phyloP scores from a whole-genome alignment of 2,329 filamentous ascomycete genomes.

The Torrubiella hemipterigena region DNA sequence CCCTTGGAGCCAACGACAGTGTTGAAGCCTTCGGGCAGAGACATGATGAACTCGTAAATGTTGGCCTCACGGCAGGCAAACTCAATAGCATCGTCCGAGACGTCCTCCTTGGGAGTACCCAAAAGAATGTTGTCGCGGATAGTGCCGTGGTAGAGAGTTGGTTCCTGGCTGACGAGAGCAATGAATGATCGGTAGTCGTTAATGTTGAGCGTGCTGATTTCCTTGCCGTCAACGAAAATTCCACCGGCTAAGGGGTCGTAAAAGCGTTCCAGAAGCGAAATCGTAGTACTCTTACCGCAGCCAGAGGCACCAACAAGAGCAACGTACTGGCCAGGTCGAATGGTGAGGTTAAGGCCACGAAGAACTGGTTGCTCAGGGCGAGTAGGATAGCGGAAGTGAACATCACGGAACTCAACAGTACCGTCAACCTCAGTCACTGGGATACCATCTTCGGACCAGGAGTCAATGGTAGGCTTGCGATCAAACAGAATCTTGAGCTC shows the following conservation, averaged over 20 bases:
- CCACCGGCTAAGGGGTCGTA: slow-evolving; percentile 78
- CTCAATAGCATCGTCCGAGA: slow-evolving; percentile 61
- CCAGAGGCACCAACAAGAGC: slow-evolving; percentile 90
- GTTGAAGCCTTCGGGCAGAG: slow-evolving; percentile 72
- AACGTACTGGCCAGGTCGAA: slow-evolving; percentile 70
- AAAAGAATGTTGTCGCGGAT: slow-evolving; percentile 85
- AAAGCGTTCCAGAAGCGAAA: slow-evolving; percentile 84
- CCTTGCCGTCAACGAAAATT: slow-evolving; percentile 70
- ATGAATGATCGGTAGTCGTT: slow-evolving; percentile 76
- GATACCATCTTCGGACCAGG: slow-evolving; percentile 62
- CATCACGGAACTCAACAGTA: slow-evolving; percentile 76
- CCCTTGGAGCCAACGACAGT: slow-evolving; percentile 84
- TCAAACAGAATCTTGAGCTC: slow-evolving; percentile 79
- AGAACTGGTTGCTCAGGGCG: slow-evolving; percentile 86
- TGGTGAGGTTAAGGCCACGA: slow-evolving; percentile 63
- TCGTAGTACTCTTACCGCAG: slow-evolving; percentile 89
- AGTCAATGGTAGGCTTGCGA: slow-evolving; percentile 68
- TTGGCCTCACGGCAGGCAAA: slow-evolving; percentile 81
- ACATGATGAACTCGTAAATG: slow-evolving; percentile 85
- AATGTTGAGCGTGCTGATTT: slow-evolving; percentile 71
- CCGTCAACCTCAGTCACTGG: slow-evolving; percentile 55
- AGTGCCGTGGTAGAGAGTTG: slow-evolving; percentile 85
- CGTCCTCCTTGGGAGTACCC: slow-evolving; percentile 53
- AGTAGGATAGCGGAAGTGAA: slow-evolving; percentile 90
- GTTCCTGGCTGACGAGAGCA: slow-evolving; percentile 86